phyloP scores from a whole-genome alignment of 805 yeast species.

The Teunomyces stri region DNA sequence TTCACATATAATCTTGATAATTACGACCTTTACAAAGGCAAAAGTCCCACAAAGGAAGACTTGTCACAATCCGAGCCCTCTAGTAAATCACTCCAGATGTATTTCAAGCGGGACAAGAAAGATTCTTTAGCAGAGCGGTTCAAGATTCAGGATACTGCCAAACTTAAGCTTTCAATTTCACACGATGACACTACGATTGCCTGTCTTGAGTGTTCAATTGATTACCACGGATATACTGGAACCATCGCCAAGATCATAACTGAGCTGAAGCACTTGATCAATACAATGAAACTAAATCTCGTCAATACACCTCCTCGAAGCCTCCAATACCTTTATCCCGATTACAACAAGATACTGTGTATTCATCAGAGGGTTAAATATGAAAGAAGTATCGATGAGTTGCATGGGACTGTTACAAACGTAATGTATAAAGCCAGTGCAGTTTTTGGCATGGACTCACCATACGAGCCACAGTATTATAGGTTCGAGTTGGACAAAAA shows the following conservation, averaged over 20 bases:
- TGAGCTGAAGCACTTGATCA: slow-evolving; percentile 6
- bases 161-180: background rate
- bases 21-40: background rate
- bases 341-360: background rate
- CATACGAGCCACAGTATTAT: slow-evolving; percentile 32
- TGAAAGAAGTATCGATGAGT: slow-evolving; percentile 15
- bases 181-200: slow-evolving; percentile 4
- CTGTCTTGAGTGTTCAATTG: slow-evolving; percentile 8
- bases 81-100: background rate
- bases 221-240: slow-evolving; percentile 9
- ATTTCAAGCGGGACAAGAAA: background rate
- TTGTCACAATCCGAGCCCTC: background rate
- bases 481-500: slow-evolving; percentile 24
- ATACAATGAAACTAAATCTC: background rate
- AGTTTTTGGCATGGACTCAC: slow-evolving; percentile 18
- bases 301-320: background rate
- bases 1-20: background rate
- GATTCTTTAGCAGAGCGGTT: background rate
- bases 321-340: background rate
- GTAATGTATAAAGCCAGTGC: slow-evolving; percentile 22
- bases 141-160: background rate
- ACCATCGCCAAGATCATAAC: slow-evolving; percentile 1
- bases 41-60: background rate
- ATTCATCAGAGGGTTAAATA: slow-evolving; percentile 16
- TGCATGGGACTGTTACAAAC: slow-evolving; percentile 18